These are phyloP conservation scores for Liquidambar formosana DNA, from an alignment of 164 flowering plant genomes.

Conservation along the genomic window DNA sequence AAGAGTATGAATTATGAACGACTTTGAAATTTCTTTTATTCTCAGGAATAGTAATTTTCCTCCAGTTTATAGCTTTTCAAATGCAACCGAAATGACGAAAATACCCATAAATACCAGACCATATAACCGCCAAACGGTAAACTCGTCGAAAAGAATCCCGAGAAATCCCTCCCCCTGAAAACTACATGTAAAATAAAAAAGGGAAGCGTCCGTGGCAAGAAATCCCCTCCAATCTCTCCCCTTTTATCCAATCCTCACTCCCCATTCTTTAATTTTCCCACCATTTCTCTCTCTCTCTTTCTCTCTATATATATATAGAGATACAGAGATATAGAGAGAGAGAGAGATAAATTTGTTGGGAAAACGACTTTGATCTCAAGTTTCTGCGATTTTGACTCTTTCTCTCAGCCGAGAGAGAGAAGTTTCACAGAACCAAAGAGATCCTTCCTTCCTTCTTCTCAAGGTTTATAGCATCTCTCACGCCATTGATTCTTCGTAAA, in stretches of 20 bases:
- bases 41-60: no score
- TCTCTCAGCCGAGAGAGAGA: background rate
- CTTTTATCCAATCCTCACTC: conserved; percentile 1
- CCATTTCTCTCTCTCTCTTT: conserved; percentile 12
- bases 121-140: conserved; percentile 28
- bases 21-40: no score
- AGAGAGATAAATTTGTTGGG: background rate
- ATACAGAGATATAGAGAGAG: no score
- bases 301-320: no score
- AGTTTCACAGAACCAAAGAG: conserved; percentile 19
- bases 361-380: conserved; percentile 23
- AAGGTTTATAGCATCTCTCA: conserved; percentile 9
- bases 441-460: conserved; percentile 8
- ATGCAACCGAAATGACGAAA: conserved; percentile 10
- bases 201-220: conserved; percentile 41
- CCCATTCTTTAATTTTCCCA: background rate
- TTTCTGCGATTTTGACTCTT: conserved; percentile 16
- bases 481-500: background rate
- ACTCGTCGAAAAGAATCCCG: conserved; percentile 26
- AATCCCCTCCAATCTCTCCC: conserved; percentile 15
- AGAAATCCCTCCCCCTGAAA: conserved; percentile 12
- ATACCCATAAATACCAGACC: background rate
- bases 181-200: conserved; percentile 23
- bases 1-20: no score
- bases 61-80: no score